Evolutionary conservation across 2,329 filamentous ascomycete genomes (phyloP).

Genomic region (Diaporthe ampelina): DNA sequence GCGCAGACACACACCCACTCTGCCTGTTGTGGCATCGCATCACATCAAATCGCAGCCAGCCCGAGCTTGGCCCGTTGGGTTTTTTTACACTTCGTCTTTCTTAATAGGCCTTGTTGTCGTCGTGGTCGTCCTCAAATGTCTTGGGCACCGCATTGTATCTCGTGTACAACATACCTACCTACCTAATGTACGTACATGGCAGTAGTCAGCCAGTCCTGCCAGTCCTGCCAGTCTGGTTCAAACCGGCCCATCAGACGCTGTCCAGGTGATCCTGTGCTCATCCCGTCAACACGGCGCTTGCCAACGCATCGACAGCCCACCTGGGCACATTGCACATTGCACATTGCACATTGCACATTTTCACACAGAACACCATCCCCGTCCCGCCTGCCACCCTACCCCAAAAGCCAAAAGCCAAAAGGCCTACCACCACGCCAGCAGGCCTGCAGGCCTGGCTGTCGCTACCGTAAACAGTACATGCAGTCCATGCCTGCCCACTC

Average conservation of each 20-base stretch:
- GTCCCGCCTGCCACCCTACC: background rate
- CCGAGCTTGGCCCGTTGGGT: background rate
- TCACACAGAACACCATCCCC: background rate
- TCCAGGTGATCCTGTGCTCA: constrained; percentile 29
- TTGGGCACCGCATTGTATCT: background rate
- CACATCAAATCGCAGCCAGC: constrained; percentile 1
- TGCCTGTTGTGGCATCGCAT: constrained; percentile 13
- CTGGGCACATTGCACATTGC: too few relatives aligned
- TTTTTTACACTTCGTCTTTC: constrained; percentile 2
- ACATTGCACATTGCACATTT: too few relatives aligned
- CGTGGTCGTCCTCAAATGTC: background rate
- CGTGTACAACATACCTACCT: too few relatives aligned
- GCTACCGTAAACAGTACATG: background rate
- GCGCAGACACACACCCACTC: background rate
- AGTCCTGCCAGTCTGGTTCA: background rate
- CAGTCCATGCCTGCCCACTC: constrained; percentile 5
- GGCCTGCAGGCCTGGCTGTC: too few relatives aligned
- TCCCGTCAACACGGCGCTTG: constrained; percentile 33
- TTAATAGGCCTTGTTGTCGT: background rate
- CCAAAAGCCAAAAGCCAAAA: background rate
- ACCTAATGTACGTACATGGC: background rate
- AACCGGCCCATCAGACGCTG: constrained; percentile 21
- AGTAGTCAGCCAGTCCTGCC: background rate
- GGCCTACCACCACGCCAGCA: too few relatives aligned
- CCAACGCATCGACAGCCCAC: constrained; percentile 37